Conservation (phyloP, 371 early-diverging fungal species). For the Apophysomyces variabilis region DNA sequence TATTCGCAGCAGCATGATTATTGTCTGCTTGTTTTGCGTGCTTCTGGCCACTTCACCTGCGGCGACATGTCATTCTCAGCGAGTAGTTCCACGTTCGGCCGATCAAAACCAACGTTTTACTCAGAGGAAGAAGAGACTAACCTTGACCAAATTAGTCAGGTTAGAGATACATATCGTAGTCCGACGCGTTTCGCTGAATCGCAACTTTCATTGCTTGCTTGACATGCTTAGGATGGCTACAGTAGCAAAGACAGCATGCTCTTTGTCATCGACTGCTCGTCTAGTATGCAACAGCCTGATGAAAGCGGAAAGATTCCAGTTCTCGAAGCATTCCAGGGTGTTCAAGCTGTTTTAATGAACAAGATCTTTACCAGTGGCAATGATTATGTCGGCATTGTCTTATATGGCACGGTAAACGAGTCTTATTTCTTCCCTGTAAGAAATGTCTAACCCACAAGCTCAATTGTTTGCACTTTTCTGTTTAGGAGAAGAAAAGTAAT, state of each 20-base stretch:
- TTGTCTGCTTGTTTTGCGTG: not conserved
- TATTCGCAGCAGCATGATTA: not conserved
- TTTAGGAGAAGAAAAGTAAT: slow-evolving; percentile 48
- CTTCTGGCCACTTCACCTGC: too few species aligned
- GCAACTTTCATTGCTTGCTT: too few species aligned
- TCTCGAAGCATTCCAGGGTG: slow-evolving; percentile 49
- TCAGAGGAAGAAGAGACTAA: not conserved
- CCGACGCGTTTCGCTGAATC: not conserved
- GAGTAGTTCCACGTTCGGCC: not conserved
- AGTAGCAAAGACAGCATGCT: slow-evolving; percentile 58
- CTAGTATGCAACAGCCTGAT: slow-evolving; percentile 54
- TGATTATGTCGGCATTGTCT: slow-evolving; percentile 66
- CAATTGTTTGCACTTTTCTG: not conserved
- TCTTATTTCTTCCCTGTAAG: slow-evolving; percentile 6
- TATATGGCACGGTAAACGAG: slow-evolving; percentile 64
- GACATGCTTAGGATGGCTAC: not conserved
- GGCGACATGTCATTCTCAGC: not conserved
- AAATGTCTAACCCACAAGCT: not conserved
- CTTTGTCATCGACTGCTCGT: slow-evolving; percentile 70
- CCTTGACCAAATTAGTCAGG: not conserved
- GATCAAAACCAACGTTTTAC: not conserved
- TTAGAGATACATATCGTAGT: not conserved
- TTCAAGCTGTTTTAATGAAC: slow-evolving; percentile 48
- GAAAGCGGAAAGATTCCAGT: slow-evolving; percentile 54
- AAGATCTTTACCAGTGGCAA: slow-evolving; percentile 62